Evolutionary conservation across 2,329 filamentous ascomycete genomes (phyloP).

Genomic region (Aspergillus tamarii): DNA sequence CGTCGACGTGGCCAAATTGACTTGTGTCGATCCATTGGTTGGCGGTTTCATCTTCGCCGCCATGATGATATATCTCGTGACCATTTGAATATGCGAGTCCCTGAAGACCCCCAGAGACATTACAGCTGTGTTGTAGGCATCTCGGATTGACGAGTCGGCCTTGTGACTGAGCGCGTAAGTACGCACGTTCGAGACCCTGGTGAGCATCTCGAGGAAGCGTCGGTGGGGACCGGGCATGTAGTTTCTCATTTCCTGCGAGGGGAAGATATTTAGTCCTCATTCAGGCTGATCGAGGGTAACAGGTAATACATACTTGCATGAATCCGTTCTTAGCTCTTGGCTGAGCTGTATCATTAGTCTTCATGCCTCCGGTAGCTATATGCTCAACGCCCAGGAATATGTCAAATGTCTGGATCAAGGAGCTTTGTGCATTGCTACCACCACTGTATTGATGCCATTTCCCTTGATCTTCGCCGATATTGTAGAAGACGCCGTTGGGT

Average conservation of each 20-base stretch:
- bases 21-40: constrained; percentile 21
- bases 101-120: constrained; percentile 51
- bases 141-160: constrained; percentile 38
- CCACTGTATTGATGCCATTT: constrained; percentile 56
- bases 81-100: constrained; percentile 57
- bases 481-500: constrained; percentile 57
- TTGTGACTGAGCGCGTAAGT: constrained; percentile 43
- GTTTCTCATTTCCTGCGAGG: constrained; percentile 52
- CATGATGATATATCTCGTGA: constrained; percentile 57
- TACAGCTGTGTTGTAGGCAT: constrained; percentile 52
- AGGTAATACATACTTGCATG: constrained; percentile 32
- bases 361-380: constrained; percentile 40
- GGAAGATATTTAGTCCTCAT: constrained; percentile 9
- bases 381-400: constrained; percentile 57
- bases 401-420: constrained; percentile 58
- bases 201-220: constrained; percentile 54
- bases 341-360: constrained; percentile 19
- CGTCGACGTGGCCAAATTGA: constrained; percentile 53
- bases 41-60: constrained; percentile 36
- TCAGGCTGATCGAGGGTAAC: too few relatives aligned
- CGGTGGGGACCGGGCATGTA: constrained; percentile 60
- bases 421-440: constrained; percentile 60
- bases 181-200: constrained; percentile 50
- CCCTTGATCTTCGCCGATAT: constrained; percentile 52
- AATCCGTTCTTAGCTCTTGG: constrained; percentile 27